Conservation (phyloP, 1,284 basidiomycete species). For the Rhodotorula sp. region DNA sequence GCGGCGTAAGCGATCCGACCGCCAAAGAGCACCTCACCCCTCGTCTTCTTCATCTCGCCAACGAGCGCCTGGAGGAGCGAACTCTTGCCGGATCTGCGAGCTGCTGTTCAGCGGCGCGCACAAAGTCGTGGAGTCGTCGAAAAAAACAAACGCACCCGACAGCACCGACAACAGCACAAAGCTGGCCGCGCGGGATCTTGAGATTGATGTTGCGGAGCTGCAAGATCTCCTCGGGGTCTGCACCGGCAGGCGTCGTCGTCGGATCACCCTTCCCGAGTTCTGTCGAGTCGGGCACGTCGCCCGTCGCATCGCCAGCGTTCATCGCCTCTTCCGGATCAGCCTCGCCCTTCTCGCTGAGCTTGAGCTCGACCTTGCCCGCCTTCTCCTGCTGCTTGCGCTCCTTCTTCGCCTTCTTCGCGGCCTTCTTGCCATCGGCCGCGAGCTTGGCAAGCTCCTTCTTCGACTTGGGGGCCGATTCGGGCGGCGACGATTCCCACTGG, state of each 20-base stretch:
- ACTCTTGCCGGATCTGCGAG: slow-evolving; percentile 56
- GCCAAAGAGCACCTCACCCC: slow-evolving; percentile 56
- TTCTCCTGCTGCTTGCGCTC: slow-evolving; percentile 34
- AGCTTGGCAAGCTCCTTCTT: slow-evolving; percentile 46
- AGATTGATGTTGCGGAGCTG: slow-evolving; percentile 60
- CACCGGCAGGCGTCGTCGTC: neutral
- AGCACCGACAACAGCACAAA: slow-evolving; percentile 67
- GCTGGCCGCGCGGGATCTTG: slow-evolving; percentile 60
- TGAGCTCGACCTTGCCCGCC: slow-evolving; percentile 25
- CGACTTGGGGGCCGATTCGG: slow-evolving; percentile 54
- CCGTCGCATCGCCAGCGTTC: slow-evolving; percentile 16
- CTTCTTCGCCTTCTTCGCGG: slow-evolving; percentile 41
- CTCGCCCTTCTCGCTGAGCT: slow-evolving; percentile 18
- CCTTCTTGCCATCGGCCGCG: slow-evolving; percentile 23
- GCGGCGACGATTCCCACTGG: slow-evolving; percentile 75
- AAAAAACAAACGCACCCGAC: slow-evolving; percentile 54
- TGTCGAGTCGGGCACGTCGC: slow-evolving; percentile 4
- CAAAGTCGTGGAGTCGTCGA: neutral
- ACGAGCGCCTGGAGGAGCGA: slow-evolving; percentile 69
- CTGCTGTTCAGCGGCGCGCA: neutral
- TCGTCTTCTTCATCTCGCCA: slow-evolving; percentile 67
- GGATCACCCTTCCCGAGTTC: slow-evolving; percentile 3
- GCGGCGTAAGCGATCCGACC: slow-evolving; percentile 46
- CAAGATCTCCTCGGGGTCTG: slow-evolving; percentile 52
- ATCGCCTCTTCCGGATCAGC: slow-evolving; percentile 21